These are phyloP conservation scores for Candida hungchunana DNA, from an alignment of 805 yeast genomes.

Conservation along the genomic window DNA sequence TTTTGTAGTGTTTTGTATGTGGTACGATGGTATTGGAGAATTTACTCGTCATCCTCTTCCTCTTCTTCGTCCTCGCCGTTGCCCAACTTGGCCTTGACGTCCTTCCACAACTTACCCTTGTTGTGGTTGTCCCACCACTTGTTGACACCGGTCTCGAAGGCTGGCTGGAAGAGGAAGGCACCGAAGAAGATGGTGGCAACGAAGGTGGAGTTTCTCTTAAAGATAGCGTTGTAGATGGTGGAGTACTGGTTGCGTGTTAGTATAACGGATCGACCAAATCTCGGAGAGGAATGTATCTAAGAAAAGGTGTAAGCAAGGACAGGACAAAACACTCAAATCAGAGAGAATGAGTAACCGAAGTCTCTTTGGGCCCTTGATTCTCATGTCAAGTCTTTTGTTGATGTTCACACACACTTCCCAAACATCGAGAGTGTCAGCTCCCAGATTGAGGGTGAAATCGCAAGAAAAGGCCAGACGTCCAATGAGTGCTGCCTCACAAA, in stretches of 20 bases:
- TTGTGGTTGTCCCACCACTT: slow-evolving; percentile 73
- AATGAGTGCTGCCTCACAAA: not conserved
- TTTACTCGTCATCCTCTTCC: slow-evolving; percentile 50
- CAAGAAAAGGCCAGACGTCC: too few relatives aligned
- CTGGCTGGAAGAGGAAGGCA: slow-evolving; percentile 82
- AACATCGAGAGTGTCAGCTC: too few relatives aligned
- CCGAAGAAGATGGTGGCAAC: slow-evolving; percentile 79
- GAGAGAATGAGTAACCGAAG: too few relatives aligned
- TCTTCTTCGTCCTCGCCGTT: slow-evolving; percentile 61
- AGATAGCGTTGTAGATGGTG: slow-evolving; percentile 56
- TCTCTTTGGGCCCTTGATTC: too few relatives aligned
- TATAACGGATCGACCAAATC: too few relatives aligned
- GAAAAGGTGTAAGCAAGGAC: too few relatives aligned
- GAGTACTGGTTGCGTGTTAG: slow-evolving; percentile 30
- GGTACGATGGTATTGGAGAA: not conserved
- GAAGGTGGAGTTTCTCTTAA: slow-evolving; percentile 88
- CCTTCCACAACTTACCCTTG: slow-evolving; percentile 84
- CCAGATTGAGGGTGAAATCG: too few relatives aligned
- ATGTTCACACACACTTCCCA: too few relatives aligned
- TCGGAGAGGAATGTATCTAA: too few relatives aligned
- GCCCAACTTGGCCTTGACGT: slow-evolving; percentile 57
- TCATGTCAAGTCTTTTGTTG: too few relatives aligned
- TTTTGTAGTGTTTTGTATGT: too few relatives aligned
- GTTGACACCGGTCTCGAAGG: slow-evolving; percentile 64
- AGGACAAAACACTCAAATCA: too few relatives aligned